Percentiles rank a stretch among this genome's conserved stretches.
These are phyloP conservation scores for Candida frijolesensis DNA, from an alignment of 1,139 yeast genomes.

Conservation along the genomic window DNA sequence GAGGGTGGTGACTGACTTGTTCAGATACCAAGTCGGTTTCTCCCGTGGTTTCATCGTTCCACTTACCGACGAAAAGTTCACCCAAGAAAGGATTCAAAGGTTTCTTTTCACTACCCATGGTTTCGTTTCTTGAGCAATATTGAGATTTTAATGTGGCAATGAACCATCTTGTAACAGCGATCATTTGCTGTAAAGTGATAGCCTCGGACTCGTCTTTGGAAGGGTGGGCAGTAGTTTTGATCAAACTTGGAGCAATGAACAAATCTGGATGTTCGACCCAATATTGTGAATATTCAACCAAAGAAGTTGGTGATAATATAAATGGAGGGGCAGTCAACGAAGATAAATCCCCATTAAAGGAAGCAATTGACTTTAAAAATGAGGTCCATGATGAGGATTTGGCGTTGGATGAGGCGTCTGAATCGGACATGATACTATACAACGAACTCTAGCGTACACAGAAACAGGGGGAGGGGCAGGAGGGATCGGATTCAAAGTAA, in stretches of 20 bases:
- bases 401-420: constrained; percentile 14
- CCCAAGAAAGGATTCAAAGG: constrained; percentile 95
- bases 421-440: constrained; percentile 1
- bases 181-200: constrained; percentile 59
- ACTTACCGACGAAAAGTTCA: constrained; percentile 86
- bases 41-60: constrained; percentile 61
- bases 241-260: constrained; percentile 67
- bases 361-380: constrained; percentile 86
- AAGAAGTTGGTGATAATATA: constrained; percentile 86
- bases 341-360: constrained; percentile 92
- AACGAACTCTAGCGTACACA: not conserved
- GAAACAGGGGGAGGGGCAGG: not conserved
- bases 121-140: constrained; percentile 89
- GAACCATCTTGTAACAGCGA: constrained; percentile 89
- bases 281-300: constrained; percentile 88
- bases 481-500: not conserved
- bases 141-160: constrained; percentile 89
- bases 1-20: constrained; percentile 96
- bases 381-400: constrained; percentile 72
- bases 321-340: constrained; percentile 98
- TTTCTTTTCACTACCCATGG: constrained; percentile 91
- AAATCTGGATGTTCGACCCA: constrained; percentile 92
- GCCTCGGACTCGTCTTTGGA: constrained; percentile 49
- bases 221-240: constrained; percentile 37
- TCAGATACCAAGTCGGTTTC: constrained; percentile 79